A percentile compares a stretch with the other conserved stretches of the same genome.
phyloP scores from a whole-genome alignment of 208 protist genomes.

The Trypanosoma avium region DNA sequence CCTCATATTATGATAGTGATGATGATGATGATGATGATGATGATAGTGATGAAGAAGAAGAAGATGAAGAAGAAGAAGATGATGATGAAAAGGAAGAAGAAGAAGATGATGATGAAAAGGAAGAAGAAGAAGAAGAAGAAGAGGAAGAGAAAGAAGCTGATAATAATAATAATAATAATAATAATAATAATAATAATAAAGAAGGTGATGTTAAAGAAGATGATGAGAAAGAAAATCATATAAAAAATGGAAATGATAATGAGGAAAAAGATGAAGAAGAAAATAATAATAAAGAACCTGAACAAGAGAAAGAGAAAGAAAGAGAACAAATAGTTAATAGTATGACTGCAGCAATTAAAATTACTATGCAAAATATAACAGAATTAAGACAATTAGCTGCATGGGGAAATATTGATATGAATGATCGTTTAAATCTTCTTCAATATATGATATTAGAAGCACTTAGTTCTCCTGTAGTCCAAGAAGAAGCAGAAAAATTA shows the following conservation, averaged over 20 bases:
- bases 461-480: constrained; percentile 45
- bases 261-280: constrained; percentile 9
- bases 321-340: constrained; percentile 29
- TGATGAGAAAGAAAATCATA: background rate
- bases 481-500: constrained; percentile 58
- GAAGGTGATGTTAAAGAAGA: constrained; percentile 5
- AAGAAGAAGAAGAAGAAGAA: constrained; percentile 26
- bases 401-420: constrained; percentile 81
- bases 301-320: background rate
- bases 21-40: constrained; percentile 27
- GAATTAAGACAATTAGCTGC: constrained; percentile 61
- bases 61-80: constrained; percentile 21
- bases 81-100: constrained; percentile 5
- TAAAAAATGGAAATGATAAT: constrained; percentile 15
- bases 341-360: constrained; percentile 51
- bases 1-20: constrained; percentile 15
- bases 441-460: constrained; percentile 72
- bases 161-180: constrained; percentile 17
- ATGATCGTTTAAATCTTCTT: constrained; percentile 77
- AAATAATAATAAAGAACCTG: constrained; percentile 1
- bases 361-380: constrained; percentile 57
- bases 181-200: constrained; percentile 11
- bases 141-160: constrained; percentile 24
- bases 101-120: too few relatives aligned
- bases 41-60: constrained; percentile 22